Conservation (phyloP, 495 filamentous ascomycete species). For the Hypoxylon perforatum region DNA sequence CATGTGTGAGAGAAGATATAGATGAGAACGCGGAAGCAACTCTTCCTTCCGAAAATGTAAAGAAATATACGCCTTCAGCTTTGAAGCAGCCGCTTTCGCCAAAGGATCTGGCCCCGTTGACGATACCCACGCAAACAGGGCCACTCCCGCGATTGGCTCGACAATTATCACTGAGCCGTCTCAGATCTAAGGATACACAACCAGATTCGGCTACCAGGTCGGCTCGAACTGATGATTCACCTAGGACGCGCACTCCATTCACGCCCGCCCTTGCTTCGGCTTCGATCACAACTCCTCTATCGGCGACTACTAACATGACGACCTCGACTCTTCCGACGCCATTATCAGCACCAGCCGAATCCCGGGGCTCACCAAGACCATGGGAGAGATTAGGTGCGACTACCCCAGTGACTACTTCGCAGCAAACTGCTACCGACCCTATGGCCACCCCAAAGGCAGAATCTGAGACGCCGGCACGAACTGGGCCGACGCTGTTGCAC, state of each 20-base stretch:
- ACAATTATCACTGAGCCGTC: slow-evolving; percentile 51
- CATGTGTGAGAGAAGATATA: slow-evolving; percentile 42
- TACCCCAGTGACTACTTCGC: slow-evolving; percentile 37
- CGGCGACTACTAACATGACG: slow-evolving; percentile 46
- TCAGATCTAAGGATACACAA: slow-evolving; percentile 53
- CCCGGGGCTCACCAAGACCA: slow-evolving; percentile 55
- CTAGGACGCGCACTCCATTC: slow-evolving; percentile 56
- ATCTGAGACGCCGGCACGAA: slow-evolving; percentile 44
- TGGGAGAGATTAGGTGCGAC: slow-evolving; percentile 52
- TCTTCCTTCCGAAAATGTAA: slow-evolving; percentile 1
- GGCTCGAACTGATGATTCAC: slow-evolving; percentile 57
- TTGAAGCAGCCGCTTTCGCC: slow-evolving; percentile 59
- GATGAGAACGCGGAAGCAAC: slow-evolving; percentile 42
- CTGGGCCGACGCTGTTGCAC: slow-evolving; percentile 46
- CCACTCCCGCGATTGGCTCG: slow-evolving; percentile 49
- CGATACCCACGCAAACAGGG: slow-evolving; percentile 59
- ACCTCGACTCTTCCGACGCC: slow-evolving; percentile 58
- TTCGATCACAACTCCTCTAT: slow-evolving; percentile 53
- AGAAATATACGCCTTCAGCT: slow-evolving; percentile 36
- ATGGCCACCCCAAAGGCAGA: slow-evolving; percentile 48
- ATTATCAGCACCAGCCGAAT: slow-evolving; percentile 56
- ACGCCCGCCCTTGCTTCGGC: slow-evolving; percentile 56
- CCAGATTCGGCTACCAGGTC: slow-evolving; percentile 48
- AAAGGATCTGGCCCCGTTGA: slow-evolving; percentile 61
- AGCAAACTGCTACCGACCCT: slow-evolving; percentile 39